Conservation (phyloP, 192 early-diverging fungal genomes). For the Coemansia erecta region DNA sequence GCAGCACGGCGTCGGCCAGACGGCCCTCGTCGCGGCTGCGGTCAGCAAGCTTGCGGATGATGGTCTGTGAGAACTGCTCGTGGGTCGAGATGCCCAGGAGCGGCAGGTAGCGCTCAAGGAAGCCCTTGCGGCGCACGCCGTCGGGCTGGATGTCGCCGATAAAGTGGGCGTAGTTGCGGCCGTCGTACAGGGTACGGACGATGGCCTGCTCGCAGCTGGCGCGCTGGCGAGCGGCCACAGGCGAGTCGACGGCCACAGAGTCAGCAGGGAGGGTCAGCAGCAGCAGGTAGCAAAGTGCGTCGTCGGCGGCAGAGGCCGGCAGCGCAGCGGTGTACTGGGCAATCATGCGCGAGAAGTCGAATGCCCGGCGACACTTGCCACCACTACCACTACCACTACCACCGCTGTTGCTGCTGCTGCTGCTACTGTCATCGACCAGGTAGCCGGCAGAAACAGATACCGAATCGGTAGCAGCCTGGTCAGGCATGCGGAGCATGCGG, state of each 20-base stretch:
- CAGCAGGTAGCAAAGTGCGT: conserved; percentile 39
- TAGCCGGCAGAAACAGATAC: conserved; percentile 16
- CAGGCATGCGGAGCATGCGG: conserved; percentile 74
- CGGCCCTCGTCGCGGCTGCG: conserved; percentile 67
- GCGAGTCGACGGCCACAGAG: neutral
- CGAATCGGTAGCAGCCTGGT: conserved; percentile 30
- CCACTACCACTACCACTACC: too few relatives aligned
- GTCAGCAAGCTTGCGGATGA: conserved; percentile 68
- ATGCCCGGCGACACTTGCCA: neutral
- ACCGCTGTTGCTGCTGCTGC: conserved; percentile 6
- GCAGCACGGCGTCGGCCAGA: conserved; percentile 68
- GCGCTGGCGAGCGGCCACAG: conserved; percentile 7
- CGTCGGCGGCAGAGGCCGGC: conserved; percentile 24
- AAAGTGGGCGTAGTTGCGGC: conserved; percentile 57
- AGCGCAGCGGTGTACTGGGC: conserved; percentile 41
- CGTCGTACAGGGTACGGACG: conserved; percentile 57
- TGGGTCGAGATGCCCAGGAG: conserved; percentile 60
- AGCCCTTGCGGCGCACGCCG: conserved; percentile 50
- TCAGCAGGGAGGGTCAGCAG: conserved; percentile 33
- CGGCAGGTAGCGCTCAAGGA: conserved; percentile 66
- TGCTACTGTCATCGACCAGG: too few relatives aligned
- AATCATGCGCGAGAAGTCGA: conserved; percentile 39
- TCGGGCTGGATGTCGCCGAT: conserved; percentile 58
- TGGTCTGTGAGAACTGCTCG: conserved; percentile 63
- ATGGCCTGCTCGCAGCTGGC: conserved; percentile 31